phyloP scores from a whole-genome alignment of 768 basidiomycete genomes.

The Auricularia heimuer region DNA sequence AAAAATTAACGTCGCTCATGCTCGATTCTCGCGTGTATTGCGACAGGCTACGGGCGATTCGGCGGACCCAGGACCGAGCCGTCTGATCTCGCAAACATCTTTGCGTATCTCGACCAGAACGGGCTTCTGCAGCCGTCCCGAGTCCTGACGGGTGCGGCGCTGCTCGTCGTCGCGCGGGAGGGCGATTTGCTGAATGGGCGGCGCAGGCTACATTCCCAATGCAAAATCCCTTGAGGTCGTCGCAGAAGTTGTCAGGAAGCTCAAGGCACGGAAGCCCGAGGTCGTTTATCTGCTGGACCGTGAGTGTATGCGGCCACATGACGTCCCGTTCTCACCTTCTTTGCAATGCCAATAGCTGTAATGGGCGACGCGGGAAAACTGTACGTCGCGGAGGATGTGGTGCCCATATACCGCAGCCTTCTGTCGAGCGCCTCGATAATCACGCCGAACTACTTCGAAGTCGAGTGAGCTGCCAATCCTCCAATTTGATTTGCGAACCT shows the following conservation, averaged over 20 bases:
- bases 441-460: constrained; percentile 97
- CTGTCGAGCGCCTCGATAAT: constrained; percentile 84
- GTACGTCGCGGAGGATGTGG: constrained; percentile 79
- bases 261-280: constrained; percentile 47
- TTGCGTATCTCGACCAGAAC: constrained; percentile 63
- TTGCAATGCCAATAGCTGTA: constrained; percentile 49
- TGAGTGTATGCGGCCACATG: constrained; percentile 30
- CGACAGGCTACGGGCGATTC: constrained; percentile 70
- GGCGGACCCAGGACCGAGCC: constrained; percentile 74
- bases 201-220: constrained; percentile 75
- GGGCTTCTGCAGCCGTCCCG: constrained; percentile 63
- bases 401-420: constrained; percentile 77
- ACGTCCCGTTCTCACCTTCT: not conserved
- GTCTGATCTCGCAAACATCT: constrained; percentile 65
- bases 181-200: not conserved
- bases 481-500: not conserved
- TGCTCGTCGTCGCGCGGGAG: not conserved
- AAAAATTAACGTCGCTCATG: too few species aligned
- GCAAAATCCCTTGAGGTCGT: constrained; percentile 68
- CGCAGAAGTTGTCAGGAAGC: constrained; percentile 45
- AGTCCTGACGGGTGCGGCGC: constrained; percentile 61
- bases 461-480: constrained; percentile 52
- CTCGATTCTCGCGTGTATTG: too few species aligned
- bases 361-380: constrained; percentile 85
- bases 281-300: constrained; percentile 88